Evolutionary conservation across 345 rosid species (phyloP).

Genomic region (Syzygium oleosum): DNA sequence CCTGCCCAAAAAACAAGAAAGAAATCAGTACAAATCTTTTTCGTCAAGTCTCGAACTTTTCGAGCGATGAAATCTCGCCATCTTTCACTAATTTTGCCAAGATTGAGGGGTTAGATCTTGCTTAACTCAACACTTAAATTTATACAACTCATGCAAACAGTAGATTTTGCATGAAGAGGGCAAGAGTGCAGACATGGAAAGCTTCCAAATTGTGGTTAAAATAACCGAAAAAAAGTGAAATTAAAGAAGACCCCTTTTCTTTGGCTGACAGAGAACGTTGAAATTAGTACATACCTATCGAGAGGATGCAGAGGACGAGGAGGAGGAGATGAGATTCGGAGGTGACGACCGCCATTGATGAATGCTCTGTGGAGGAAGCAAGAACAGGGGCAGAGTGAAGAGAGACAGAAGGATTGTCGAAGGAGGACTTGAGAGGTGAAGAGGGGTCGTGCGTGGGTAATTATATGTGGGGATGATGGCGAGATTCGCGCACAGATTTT

Average conservation of each 20-base stretch:
- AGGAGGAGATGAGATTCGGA: slow-evolving; percentile 6
- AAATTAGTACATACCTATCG: slow-evolving; percentile 4
- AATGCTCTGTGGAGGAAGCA: not conserved
- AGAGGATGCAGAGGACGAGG: slow-evolving; percentile 9
- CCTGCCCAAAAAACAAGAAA: not conserved
- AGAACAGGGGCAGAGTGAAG: not conserved
- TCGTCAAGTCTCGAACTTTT: not conserved
- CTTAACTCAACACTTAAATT: not conserved
- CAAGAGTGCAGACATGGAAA: not conserved
- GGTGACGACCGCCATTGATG: not conserved
- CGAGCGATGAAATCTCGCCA: not conserved
- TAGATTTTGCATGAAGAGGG: not conserved
- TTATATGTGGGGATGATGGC: not conserved
- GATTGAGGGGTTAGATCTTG: not conserved
- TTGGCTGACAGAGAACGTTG: not conserved
- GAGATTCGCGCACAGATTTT: not conserved
- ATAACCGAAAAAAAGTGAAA: not conserved
- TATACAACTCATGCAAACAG: not conserved
- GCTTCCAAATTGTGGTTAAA: not conserved
- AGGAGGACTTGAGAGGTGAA: not conserved
- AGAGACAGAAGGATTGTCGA: not conserved
- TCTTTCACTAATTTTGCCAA: not conserved
- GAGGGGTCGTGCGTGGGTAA: not conserved
- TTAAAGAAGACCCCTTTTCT: not conserved
- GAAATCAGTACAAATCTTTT: not conserved